Evolutionary conservation across 768 basidiomycete genomes (phyloP), one percentile per base, ranked within the genome.

Genomic region (Coprinellus micaceus): DNA sequence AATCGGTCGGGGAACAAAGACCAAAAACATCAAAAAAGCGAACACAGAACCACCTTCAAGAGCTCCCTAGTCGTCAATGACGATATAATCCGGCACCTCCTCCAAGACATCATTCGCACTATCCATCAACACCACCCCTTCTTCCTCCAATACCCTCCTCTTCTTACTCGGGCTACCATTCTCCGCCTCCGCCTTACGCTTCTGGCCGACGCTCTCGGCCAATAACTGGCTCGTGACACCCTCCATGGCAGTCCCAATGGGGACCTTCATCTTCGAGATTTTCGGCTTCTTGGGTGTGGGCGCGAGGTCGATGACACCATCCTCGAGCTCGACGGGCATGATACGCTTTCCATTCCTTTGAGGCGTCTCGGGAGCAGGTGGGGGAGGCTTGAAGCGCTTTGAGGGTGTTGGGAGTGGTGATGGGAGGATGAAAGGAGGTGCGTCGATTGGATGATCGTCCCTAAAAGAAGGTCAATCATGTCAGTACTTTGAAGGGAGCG

Each of bases 91-190:
- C 21, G 36, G 55, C 41, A 84, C 67, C 58, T 86, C 84, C 37
- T 57, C 77, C 28, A 85, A 66, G 61, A 67, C 63, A 60, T 85
- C 84, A 55, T 81, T 74, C 30, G 73, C 76, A 11, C 74, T 72
- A 29, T 89, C 88, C 66, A 93, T 68, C 62, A 90, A 59, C 30
- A 93, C 66, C 44, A 92, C 63, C 9, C 90, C 91, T 54, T 92
- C 89, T 63, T 87, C 84, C 46, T 92, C 90, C 54, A 91, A 65
- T 13, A 33, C 33, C 59, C 74, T 69, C 55, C 82, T 70, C 63
- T 78, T 82, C 72, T 89, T 88, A 63, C 80, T 86, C 15, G 86
- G 86, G 62, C 83, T 85, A 26, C 67, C 59, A 1, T 66, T 60
- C 11, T 67, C 64, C 49, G 62, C 64, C 46, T 63, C 63, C 26